Conservation (phyloP, 768 basidiomycete genomes). For the Phylloporus sp. region DNA sequence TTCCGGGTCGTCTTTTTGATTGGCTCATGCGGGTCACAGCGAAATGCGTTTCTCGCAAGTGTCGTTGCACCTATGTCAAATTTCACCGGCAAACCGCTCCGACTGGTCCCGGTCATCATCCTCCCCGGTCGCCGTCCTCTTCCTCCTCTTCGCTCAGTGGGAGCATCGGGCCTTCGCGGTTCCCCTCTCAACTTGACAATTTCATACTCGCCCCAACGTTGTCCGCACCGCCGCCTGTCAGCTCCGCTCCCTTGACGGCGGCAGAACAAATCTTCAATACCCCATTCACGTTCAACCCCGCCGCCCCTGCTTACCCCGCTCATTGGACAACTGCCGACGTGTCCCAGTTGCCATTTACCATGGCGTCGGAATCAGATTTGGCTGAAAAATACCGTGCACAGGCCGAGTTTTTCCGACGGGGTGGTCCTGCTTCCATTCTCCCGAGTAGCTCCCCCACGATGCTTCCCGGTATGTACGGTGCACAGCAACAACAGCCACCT, state of each 20-base stretch:
- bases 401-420: slow-evolving; percentile 39
- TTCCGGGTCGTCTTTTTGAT: too few species aligned
- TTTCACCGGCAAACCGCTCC: slow-evolving; percentile 81
- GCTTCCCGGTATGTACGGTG: slow-evolving; percentile 15
- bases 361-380: slow-evolving; percentile 35
- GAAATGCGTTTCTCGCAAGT: slow-evolving; percentile 69
- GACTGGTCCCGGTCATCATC: slow-evolving; percentile 62
- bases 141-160: slow-evolving; percentile 26
- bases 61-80: slow-evolving; percentile 74
- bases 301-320: slow-evolving; percentile 14
- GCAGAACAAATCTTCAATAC: slow-evolving; percentile 29
- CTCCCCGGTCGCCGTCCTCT: slow-evolving; percentile 33
- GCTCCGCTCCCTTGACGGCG: slow-evolving; percentile 13
- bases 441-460: slow-evolving; percentile 2
- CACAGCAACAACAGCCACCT: slow-evolving; percentile 16
- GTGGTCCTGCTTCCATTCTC: slow-evolving; percentile 18
- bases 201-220: slow-evolving; percentile 40
- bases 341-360: slow-evolving; percentile 16
- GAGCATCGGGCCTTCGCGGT: slow-evolving; percentile 12
- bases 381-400: slow-evolving; percentile 44
- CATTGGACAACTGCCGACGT: slow-evolving; percentile 20
- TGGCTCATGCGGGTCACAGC: too few species aligned
- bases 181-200: slow-evolving; percentile 36
- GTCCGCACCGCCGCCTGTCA: slow-evolving; percentile 28
- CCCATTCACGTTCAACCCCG: slow-evolving; percentile 29